Percentiles rank a stretch among this genome's conserved stretches.
These are phyloP conservation scores for Phlyctochytrium planicorne DNA, from an alignment of 192 early-diverging fungal genomes.

Conservation along the genomic window DNA sequence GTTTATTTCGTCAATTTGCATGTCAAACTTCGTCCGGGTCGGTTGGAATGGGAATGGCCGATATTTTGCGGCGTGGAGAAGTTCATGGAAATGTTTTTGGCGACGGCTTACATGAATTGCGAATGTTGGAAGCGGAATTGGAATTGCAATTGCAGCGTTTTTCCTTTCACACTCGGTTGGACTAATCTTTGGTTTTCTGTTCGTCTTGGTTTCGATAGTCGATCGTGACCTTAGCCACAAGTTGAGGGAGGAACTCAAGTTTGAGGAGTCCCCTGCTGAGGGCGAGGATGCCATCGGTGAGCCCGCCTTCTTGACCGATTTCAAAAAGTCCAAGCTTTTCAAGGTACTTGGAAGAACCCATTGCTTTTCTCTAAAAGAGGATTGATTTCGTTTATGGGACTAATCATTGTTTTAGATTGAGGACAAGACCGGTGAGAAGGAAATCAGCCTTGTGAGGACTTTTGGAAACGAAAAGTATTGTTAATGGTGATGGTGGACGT, in stretches of 20 bases:
- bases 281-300: too few relatives aligned
- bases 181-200: too few relatives aligned
- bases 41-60: too few relatives aligned
- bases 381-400: slow-evolving; percentile 7
- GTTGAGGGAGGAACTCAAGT: slow-evolving; percentile 71
- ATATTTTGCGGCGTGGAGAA: too few relatives aligned
- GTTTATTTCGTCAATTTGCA: too few relatives aligned
- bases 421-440: slow-evolving; percentile 73
- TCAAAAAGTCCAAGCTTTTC: slow-evolving; percentile 58
- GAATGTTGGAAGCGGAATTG: too few relatives aligned
- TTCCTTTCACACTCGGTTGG: too few relatives aligned
- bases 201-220: too few relatives aligned
- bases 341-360: slow-evolving; percentile 31
- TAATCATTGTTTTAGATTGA: slow-evolving; percentile 59
- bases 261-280: slow-evolving; percentile 66
- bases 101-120: too few relatives aligned
- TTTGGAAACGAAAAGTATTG: slow-evolving; percentile 92
- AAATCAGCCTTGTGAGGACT: slow-evolving; percentile 76
- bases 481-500: slow-evolving; percentile 17
- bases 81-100: too few relatives aligned
- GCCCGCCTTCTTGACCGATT: slow-evolving; percentile 74
- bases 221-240: slow-evolving; percentile 73
- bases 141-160: too few relatives aligned
- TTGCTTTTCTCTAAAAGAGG: slow-evolving; percentile 2
- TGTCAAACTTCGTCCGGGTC: too few relatives aligned